Conservation (phyloP, 176 grass and related monocot species). For the Rhynchospora tenuis region DNA sequence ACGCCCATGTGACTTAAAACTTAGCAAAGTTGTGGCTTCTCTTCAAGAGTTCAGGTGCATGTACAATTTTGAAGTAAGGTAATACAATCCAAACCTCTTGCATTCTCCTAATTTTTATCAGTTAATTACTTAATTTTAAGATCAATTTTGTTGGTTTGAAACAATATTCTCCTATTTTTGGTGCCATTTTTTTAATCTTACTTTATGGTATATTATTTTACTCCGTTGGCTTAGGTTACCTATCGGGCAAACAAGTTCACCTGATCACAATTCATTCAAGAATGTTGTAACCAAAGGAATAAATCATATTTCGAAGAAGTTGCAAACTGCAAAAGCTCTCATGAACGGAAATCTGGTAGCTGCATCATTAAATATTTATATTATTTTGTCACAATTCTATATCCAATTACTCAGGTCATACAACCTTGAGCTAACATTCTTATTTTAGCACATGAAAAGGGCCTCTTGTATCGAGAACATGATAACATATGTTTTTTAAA, state of each 20-base stretch:
- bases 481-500: neutral
- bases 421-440: neutral
- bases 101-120: neutral
- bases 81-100: constrained; percentile 1
- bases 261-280: constrained; percentile 42
- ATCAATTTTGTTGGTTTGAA: neutral
- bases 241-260: constrained; percentile 36
- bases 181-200: neutral
- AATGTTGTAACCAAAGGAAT: constrained; percentile 62
- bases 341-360: constrained; percentile 65
- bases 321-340: constrained; percentile 69
- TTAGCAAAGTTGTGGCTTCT: constrained; percentile 60
- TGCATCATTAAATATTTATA: neutral
- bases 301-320: constrained; percentile 58
- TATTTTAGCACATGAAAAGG: neutral
- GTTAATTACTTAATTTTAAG: neutral
- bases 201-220: constrained; percentile 6
- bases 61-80: constrained; percentile 93
- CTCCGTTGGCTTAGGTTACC: constrained; percentile 43
- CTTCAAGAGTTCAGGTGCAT: constrained; percentile 92
- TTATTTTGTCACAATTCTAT: constrained; percentile 8
- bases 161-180: neutral
- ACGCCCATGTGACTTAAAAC: constrained; percentile 79
- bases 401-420: neutral
- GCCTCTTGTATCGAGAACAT: neutral